Evolutionary conservation across 495 filamentous ascomycete species (phyloP), one percentile per base, ranked within the genome.

Genomic region (Hypoxylon fuscum): DNA sequence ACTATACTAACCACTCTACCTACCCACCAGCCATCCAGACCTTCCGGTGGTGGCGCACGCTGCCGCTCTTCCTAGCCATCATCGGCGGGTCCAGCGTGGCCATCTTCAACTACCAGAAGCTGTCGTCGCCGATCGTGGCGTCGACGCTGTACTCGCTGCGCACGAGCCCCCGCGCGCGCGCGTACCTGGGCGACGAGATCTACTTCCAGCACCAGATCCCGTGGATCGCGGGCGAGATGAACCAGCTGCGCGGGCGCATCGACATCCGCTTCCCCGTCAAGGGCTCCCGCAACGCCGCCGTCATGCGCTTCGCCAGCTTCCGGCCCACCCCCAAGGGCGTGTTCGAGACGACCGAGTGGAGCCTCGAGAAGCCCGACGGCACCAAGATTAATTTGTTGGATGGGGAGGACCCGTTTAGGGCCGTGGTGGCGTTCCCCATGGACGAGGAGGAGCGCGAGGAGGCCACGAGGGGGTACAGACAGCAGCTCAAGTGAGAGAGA

Each of bases 91-190:
- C 86, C 46, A 86, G 88, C 58, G 77, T 95, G 32, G 90, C 86
- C 38, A 95, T 96, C 73, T 98, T 98, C 88, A 98, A 98, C 80
- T 98, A 98, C 83, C 94, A 98, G 69, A 97, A 97, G 71, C 83
- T 86, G 2, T 91, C 89, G 2, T 90, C 85, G 14, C 89, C 88
- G 49, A 86, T 97, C 10, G 91, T 97, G 3, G 86, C 83, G 55
- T 90, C 89, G 40, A 94, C 91, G 5, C 82, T 98, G 1, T 98
- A 97, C 79, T 88, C 94, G 0, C 83, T 98, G 38, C 90, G 95
- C 50, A 96, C 90, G 10, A 90, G 88, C 42, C 76, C 83, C 5
- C 75, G 79, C 49, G 95, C 92, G 31, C 85, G 92, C 47, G 86
- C 87, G 55, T 76, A 86, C 20, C 79, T 98, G 4, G 95, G 95